These are phyloP conservation scores for Acanthochlamys bracteata DNA, from an alignment of 106 monocot genomes.

Conservation along the genomic window DNA sequence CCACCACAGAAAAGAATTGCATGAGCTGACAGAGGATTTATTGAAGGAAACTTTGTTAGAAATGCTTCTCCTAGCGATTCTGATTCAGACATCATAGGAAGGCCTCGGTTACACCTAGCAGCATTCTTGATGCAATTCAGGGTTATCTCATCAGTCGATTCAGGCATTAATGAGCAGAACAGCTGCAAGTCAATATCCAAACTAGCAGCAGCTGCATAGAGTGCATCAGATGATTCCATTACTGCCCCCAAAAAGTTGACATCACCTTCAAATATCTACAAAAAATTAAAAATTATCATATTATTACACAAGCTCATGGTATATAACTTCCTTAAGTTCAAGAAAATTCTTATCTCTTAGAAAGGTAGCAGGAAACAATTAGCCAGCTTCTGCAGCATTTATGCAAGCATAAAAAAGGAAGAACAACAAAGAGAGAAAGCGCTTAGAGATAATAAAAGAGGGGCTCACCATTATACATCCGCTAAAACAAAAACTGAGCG, in stretches of 20 bases:
- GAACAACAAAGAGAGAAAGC: background rate
- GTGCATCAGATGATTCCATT: constrained; percentile 85
- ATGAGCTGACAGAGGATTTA: constrained; percentile 89
- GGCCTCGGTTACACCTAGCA: constrained; percentile 21
- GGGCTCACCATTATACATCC: constrained; percentile 75
- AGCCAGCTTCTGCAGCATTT: too few relatives aligned
- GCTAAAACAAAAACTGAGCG: constrained; percentile 81
- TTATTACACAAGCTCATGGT: too few relatives aligned
- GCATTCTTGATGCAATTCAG: constrained; percentile 56
- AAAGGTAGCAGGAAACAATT: too few relatives aligned
- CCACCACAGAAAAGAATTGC: constrained; percentile 66
- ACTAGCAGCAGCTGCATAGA: constrained; percentile 84
- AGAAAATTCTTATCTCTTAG: too few relatives aligned
- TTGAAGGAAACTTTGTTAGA: constrained; percentile 74
- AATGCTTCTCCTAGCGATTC: constrained; percentile 85
- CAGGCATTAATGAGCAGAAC: constrained; percentile 68
- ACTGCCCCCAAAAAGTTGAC: constrained; percentile 44
- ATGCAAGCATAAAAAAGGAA: too few relatives aligned
- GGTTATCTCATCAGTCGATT: constrained; percentile 84
- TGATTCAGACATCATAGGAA: constrained; percentile 70
- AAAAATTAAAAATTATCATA: constrained; percentile 1
- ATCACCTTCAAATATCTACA: constrained; percentile 90
- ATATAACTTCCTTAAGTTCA: too few relatives aligned
- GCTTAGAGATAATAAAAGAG: background rate
- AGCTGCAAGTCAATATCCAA: constrained; percentile 80